Percentiles rank a stretch among this genome's conserved stretches.
Evolutionary conservation across 306 rosid genomes (phyloP).

Genomic region (Canavalia ensiformis): DNA sequence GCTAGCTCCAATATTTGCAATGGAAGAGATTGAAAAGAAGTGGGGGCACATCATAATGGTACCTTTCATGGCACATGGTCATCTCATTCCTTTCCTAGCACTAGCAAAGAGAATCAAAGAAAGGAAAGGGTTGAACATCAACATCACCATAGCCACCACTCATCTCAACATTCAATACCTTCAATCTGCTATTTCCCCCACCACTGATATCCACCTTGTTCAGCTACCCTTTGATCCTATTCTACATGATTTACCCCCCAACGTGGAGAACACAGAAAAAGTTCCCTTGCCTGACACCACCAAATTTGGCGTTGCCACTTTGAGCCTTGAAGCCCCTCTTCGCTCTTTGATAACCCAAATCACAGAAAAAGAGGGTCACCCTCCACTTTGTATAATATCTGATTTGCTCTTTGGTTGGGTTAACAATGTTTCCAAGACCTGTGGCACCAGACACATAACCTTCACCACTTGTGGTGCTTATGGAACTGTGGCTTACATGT

Average conservation of each 20-base stretch:
- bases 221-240: constrained; percentile 57
- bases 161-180: constrained; percentile 71
- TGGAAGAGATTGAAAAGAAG: constrained; percentile 32
- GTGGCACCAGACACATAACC: constrained; percentile 48
- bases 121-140: constrained; percentile 47
- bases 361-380: constrained; percentile 56
- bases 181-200: constrained; percentile 52
- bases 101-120: constrained; percentile 66
- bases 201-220: constrained; percentile 50
- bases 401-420: constrained; percentile 76
- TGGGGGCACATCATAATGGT: constrained; percentile 65
- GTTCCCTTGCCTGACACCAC: constrained; percentile 38
- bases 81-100: constrained; percentile 74
- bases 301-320: constrained; percentile 52
- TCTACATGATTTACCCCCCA: constrained; percentile 62
- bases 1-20: constrained; percentile 6
- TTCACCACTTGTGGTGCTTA: constrained; percentile 80
- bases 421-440: constrained; percentile 57
- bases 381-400: constrained; percentile 52
- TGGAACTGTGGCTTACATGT: constrained; percentile 69
- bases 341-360: constrained; percentile 49
- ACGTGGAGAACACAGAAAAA: constrained; percentile 71
- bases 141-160: constrained; percentile 72
- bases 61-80: constrained; percentile 83
- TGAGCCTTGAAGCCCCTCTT: constrained; percentile 62